These are phyloP conservation scores for Talaromyces proteolyticus DNA, from an alignment of 495 filamentous ascomycete genomes.

Conservation along the genomic window DNA sequence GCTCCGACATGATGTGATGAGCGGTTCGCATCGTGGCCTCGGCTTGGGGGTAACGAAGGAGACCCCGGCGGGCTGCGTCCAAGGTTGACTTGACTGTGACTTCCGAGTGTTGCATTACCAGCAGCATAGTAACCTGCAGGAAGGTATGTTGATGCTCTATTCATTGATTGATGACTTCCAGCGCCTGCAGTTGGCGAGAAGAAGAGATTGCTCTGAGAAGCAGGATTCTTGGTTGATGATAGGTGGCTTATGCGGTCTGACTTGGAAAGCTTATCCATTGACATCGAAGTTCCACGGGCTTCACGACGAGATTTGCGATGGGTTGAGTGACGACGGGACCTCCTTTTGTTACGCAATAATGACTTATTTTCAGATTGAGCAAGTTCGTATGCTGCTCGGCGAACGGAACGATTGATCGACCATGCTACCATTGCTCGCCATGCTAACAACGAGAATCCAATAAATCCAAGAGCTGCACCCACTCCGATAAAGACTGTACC, in stretches of 20 bases:
- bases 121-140: constrained; percentile 92
- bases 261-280: constrained; percentile 47
- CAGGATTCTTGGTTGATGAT: constrained; percentile 40
- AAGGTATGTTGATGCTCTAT: constrained; percentile 64
- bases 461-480: constrained; percentile 77
- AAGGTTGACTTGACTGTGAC: constrained; percentile 19
- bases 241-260: constrained; percentile 28
- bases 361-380: constrained; percentile 63
- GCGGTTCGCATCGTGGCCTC: constrained; percentile 22
- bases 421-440: constrained; percentile 90
- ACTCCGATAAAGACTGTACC: constrained; percentile 96
- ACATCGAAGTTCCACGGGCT: constrained; percentile 45
- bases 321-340: constrained; percentile 25
- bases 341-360: constrained; percentile 48
- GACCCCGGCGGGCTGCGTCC: constrained; percentile 63
- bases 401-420: constrained; percentile 85
- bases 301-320: constrained; percentile 20
- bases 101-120: constrained; percentile 45
- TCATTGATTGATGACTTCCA: constrained; percentile 34
- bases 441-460: constrained; percentile 70
- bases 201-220: constrained; percentile 63
- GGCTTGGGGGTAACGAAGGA: constrained; percentile 45
- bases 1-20: constrained; percentile 29
- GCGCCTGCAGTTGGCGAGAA: constrained; percentile 85
- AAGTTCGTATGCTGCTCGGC: constrained; percentile 67